Evolutionary conservation across 352 stramenopile species (phyloP), one percentile per base, ranked within the genome.

Genomic region (Phytophthora cryptogea): DNA sequence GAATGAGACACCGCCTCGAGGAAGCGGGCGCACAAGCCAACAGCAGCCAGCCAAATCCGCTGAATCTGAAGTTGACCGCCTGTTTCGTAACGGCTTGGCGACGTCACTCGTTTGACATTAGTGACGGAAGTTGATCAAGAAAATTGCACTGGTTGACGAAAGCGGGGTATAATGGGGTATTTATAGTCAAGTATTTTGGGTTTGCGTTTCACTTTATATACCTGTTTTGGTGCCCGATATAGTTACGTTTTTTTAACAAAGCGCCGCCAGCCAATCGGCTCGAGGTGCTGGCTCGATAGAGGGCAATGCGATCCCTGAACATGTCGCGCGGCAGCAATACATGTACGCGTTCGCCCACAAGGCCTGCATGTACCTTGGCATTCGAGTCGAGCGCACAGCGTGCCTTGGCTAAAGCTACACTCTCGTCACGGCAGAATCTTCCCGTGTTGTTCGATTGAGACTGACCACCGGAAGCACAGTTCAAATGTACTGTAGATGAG

Each of bases 41-140:
- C 49, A 44, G 35, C 57, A 65, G 48, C 57, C 57, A 66, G 57
- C 57, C 57, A 66, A 66, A 65, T 65, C 48, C 59, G 40, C 57
- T 49, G 59, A 66, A 65, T 65, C 48, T 65, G 40, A 65, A 66
- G 41, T 59, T 49, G 23, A 35, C 35, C 36, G 33, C 53, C 53
- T 46, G 33, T 55, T 66, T 60, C 20, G 32, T 49, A 65, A 65
- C 57, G 57, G 49, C 16, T 28, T 40, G 57, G 8, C 57, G 57
- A 66, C 49, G 57, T 62, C 54, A 62, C 57, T 52, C 17, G 48
- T 59, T 60, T 54, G 48, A 59, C 27, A n/a, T 33, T 39, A 37
- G 28, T 37, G 33, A 54, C 57, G 13, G 41, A 44, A 30, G 33
- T 48, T 66, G 50, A 26, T 28, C n/a, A 8, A 5, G 23, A 2